Evolutionary conservation across 208 protist species (phyloP), one percentile per base, ranked within the genome.

Genomic region (Acanthamoeba triangularis): DNA sequence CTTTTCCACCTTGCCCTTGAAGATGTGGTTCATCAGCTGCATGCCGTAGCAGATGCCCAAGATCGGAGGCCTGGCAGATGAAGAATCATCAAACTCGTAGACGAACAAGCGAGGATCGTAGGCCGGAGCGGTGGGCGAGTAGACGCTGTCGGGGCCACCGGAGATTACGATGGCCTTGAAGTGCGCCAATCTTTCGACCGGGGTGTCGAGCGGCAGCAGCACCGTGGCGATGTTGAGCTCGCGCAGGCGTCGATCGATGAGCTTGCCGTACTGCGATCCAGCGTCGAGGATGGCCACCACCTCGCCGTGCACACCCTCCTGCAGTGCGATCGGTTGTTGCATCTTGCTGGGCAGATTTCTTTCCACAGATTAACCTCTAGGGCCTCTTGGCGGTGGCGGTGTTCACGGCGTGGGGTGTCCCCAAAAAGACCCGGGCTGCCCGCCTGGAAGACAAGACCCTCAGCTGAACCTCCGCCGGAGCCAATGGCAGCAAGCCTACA

Each of bases 31-130:
- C 61, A 99, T 96, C 37, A 99, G 97, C 97, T 99, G 99, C 98
- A 99, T 99, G n/a, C 99, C 99, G 95, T 99, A 99, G 97, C 99
- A 99, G 90, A 99, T 99, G 93, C 99, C 99, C 2, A 99, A 95
- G 10, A 99, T 96, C 2, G 99, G 99, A 85, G 98, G 98, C 11
- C 94, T 95, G 96, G n/a, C 97, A 72, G 30, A 33, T 49, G 20
- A 44, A 33, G 78, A 95, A 63, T 16, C 33, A 8, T 52, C 35
- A 44, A 96, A 47, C 35, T 84, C 90, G 8, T 90, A 61, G 35
- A 95, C 41, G 95, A 99, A 99, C 28, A 99, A 90, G 28, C 95
- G 94, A 23, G 85, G 41, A 93, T 99, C 97, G 90, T 97, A 99
- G 35, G 94, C 87, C 20, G 99, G 99, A 25, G 99, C 99, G 41